A percentile compares a stretch with the other conserved stretches of the same genome.
Evolutionary conservation across 108 stramenopile species (phyloP).

Genomic region (Bacterosira constricta): DNA sequence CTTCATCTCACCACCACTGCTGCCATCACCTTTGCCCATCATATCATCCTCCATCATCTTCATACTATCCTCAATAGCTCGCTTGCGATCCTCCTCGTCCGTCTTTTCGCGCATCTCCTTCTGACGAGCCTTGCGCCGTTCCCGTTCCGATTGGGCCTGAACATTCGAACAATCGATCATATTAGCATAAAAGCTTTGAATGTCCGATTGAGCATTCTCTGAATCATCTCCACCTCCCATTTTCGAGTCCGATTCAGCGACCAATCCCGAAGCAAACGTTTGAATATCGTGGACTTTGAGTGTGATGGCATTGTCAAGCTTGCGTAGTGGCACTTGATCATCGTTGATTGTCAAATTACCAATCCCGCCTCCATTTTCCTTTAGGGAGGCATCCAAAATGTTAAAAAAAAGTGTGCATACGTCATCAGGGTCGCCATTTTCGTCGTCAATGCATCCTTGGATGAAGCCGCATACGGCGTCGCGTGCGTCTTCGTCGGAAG

Average conservation of each 20-base stretch:
- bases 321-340: constrained; percentile 32
- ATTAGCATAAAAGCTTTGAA: constrained; percentile 69
- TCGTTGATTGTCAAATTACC: not conserved
- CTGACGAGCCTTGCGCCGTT: constrained; percentile 64
- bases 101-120: constrained; percentile 55
- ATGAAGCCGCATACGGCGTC: constrained; percentile 59
- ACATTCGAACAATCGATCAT: constrained; percentile 63
- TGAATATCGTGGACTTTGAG: constrained; percentile 60
- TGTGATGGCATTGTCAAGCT: constrained; percentile 59
- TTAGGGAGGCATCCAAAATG: constrained; percentile 31
- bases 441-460: constrained; percentile 42
- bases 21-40: not conserved
- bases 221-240: not conserved
- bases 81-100: constrained; percentile 64
- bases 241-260: constrained; percentile 32
- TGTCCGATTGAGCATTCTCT: constrained; percentile 18
- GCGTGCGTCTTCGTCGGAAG: constrained; percentile 61
- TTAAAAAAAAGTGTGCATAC: constrained; percentile 48
- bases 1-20: not conserved
- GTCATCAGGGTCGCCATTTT: constrained; percentile 23
- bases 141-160: constrained; percentile 57
- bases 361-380: not conserved
- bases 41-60: constrained; percentile 47
- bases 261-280: constrained; percentile 62
- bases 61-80: constrained; percentile 69